Evolutionary conservation across 1,139 yeast species (phyloP).

Genomic region (Candida smagusa): DNA sequence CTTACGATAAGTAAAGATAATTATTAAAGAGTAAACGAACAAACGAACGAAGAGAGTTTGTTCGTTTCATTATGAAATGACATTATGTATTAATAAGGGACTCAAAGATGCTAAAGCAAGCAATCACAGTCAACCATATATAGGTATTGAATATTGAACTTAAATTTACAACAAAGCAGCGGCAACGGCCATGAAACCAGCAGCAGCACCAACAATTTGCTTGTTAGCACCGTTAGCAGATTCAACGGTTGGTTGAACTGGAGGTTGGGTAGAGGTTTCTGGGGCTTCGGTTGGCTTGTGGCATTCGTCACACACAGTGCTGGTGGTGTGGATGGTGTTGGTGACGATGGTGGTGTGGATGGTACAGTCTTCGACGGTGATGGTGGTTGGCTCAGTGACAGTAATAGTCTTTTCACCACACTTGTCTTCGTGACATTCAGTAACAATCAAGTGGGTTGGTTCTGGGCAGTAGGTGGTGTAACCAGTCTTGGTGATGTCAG

Average conservation of each 20-base stretch:
- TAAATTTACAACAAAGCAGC: slow-evolving; percentile 15
- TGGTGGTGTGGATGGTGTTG: slow-evolving; percentile 32
- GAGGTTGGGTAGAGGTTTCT: slow-evolving; percentile 4
- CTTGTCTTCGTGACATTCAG: slow-evolving; percentile 30
- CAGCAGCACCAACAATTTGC: slow-evolving; percentile 15
- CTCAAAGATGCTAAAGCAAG: no score
- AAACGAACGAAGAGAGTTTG: background rate
- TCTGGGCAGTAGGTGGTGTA: slow-evolving; percentile 60
- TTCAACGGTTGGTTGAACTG: slow-evolving; percentile 2
- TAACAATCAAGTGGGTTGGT: slow-evolving; percentile 49
- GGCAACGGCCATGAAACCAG: slow-evolving; percentile 20
- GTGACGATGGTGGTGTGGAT: slow-evolving; percentile 41
- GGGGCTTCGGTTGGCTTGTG: slow-evolving; percentile 11
- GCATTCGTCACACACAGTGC: slow-evolving; percentile 1
- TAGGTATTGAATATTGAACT: no score
- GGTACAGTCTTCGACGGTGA: slow-evolving; percentile 63
- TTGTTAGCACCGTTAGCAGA: slow-evolving; percentile 11
- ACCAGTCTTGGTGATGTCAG: slow-evolving; percentile 45
- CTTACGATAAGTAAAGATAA: no score
- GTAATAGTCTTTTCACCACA: slow-evolving; percentile 40
- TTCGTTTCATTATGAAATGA: no score
- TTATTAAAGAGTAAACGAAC: background rate
- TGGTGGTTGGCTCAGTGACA: slow-evolving; percentile 50
- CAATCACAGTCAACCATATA: no score
- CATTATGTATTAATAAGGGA: no score